These are phyloP conservation scores for Ottelia alismoides DNA, from an alignment of 106 monocot genomes.

Conservation along the genomic window DNA sequence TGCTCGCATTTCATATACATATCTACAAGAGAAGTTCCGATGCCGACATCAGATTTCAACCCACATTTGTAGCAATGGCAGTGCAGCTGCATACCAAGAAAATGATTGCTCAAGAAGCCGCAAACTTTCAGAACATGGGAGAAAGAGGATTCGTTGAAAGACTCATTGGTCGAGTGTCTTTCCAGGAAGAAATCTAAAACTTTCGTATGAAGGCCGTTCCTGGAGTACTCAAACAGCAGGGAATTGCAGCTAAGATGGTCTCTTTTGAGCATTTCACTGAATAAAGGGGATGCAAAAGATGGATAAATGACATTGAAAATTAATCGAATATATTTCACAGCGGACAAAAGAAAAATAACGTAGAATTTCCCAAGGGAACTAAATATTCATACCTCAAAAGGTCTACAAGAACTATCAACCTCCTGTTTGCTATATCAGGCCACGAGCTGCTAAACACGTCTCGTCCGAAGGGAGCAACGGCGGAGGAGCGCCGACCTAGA, in stretches of 20 bases:
- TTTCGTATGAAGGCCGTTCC: slow-evolving; percentile 13
- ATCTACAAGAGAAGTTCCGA: slow-evolving; percentile 37
- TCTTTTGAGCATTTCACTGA: slow-evolving; percentile 34
- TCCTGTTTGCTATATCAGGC: no score
- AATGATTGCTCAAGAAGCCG: slow-evolving; percentile 8
- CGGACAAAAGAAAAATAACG: no score
- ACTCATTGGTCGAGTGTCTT: slow-evolving; percentile 1
- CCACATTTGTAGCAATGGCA: slow-evolving; percentile 25
- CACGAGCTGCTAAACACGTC: no score
- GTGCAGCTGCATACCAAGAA: slow-evolving; percentile 46
- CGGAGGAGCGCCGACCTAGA: no score
- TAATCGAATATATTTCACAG: no score
- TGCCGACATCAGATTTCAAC: slow-evolving; percentile 13
- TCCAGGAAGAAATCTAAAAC: slow-evolving; percentile 28
- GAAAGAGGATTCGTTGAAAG: slow-evolving; percentile 24
- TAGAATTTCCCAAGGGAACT: no score
- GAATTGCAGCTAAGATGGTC: background rate
- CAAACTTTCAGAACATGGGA: slow-evolving; percentile 38
- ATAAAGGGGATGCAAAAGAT: no score
- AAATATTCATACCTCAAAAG: no score
- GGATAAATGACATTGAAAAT: no score
- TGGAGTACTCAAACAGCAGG: slow-evolving; percentile 22
- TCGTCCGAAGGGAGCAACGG: no score
- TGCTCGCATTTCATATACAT: slow-evolving; percentile 57
- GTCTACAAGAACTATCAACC: no score